These are phyloP conservation scores for Boletus sp. DNA, from an alignment of 768 basidiomycete genomes.

Conservation along the genomic window DNA sequence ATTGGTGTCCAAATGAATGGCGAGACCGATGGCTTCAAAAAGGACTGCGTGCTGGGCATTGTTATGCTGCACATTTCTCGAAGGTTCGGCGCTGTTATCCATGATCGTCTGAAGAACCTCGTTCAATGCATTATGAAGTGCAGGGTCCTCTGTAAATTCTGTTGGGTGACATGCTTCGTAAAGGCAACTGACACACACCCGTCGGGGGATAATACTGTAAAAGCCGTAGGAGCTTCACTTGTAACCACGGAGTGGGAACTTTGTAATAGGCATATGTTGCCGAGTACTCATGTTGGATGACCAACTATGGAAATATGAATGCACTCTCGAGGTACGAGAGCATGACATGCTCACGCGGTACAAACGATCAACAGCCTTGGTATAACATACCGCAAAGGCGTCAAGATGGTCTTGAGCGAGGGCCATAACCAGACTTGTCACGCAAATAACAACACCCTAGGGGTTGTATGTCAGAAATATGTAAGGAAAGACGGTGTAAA, in stretches of 20 bases:
- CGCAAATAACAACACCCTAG: slow-evolving; percentile 92
- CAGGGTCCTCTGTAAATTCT: slow-evolving; percentile 67
- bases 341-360: slow-evolving; percentile 53
- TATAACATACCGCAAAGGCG: slow-evolving; percentile 88
- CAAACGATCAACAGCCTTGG: slow-evolving; percentile 89
- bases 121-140: slow-evolving; percentile 71
- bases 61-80: slow-evolving; percentile 95
- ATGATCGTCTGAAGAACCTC: slow-evolving; percentile 87
- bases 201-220: slow-evolving; percentile 96
- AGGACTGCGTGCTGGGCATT: slow-evolving; percentile 98
- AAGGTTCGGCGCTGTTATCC: slow-evolving; percentile 86
- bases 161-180: slow-evolving; percentile 4
- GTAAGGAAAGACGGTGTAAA: neutral
- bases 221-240: slow-evolving; percentile 90
- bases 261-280: slow-evolving; percentile 95
- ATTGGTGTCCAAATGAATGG: slow-evolving; percentile 91
- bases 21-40: slow-evolving; percentile 95
- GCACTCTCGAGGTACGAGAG: neutral
- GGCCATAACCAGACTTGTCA: slow-evolving; percentile 90
- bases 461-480: slow-evolving; percentile 3
- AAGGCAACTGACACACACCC: slow-evolving; percentile 46
- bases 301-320: slow-evolving; percentile 50
- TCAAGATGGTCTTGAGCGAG: slow-evolving; percentile 92
- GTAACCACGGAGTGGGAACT: slow-evolving; percentile 96
- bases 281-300: slow-evolving; percentile 87